Evolutionary conservation across 805 yeast genomes (phyloP).

Genomic region (Priceomyces fermenticarens): DNA sequence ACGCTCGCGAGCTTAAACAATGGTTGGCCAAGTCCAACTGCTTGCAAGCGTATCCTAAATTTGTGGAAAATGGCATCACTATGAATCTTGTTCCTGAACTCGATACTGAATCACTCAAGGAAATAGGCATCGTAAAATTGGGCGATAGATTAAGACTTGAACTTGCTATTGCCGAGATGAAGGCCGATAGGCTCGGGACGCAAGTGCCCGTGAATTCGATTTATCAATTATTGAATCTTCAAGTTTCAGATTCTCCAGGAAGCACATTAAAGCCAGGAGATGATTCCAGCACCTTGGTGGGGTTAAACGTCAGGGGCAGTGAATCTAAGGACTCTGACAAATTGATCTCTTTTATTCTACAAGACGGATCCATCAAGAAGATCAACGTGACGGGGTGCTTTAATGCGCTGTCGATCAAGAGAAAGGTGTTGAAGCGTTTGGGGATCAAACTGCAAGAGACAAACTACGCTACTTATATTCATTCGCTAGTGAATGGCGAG

Average conservation of each 20-base stretch:
- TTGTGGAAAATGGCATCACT: constrained; percentile 51
- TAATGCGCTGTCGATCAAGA: constrained; percentile 74
- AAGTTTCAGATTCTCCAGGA: constrained; percentile 5
- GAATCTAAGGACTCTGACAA: constrained; percentile 22
- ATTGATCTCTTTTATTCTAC: constrained; percentile 64
- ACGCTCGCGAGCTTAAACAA: constrained; percentile 24
- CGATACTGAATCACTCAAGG: constrained; percentile 63
- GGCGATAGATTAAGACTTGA: constrained; percentile 81
- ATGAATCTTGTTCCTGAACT: constrained; percentile 55
- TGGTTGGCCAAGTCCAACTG: constrained; percentile 37
- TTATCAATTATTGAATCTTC: constrained; percentile 15
- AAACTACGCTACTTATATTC: constrained; percentile 61
- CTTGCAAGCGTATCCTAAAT: constrained; percentile 30
- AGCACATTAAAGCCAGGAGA: not conserved
- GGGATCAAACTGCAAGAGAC: constrained; percentile 44
- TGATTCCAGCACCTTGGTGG: constrained; percentile 7
- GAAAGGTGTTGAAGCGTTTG: constrained; percentile 59
- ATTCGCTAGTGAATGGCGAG: constrained; percentile 26
- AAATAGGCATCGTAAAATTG: constrained; percentile 68
- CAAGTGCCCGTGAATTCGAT: constrained; percentile 24
- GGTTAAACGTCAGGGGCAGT: not conserved
- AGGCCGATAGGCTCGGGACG: constrained; percentile 26
- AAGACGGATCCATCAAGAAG: constrained; percentile 67
- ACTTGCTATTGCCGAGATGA: constrained; percentile 50
- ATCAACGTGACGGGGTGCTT: constrained; percentile 77